phyloP scores from a whole-genome alignment of 495 filamentous ascomycete species.

The Penicillium malachiteum region DNA sequence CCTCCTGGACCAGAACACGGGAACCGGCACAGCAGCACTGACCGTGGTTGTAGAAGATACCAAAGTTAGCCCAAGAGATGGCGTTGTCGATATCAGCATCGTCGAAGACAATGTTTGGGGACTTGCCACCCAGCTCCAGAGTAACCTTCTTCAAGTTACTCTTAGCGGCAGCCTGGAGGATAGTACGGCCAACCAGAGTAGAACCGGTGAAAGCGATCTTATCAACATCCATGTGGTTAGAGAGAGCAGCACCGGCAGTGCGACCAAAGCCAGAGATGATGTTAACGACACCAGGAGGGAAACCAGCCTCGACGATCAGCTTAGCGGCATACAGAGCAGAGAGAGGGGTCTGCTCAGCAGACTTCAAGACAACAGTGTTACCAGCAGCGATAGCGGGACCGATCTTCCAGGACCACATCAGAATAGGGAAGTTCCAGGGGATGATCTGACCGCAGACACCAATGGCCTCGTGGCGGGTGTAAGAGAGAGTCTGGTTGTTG shows the following conservation, averaged over 20 bases:
- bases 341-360: constrained; percentile 94
- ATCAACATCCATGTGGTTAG: constrained; percentile 95
- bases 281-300: constrained; percentile 95
- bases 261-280: constrained; percentile 91
- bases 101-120: constrained; percentile 95
- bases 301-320: constrained; percentile 89
- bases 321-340: constrained; percentile 77
- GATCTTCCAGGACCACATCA: constrained; percentile 99
- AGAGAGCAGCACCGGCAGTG: constrained; percentile 85
- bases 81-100: constrained; percentile 96
- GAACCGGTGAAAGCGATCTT: constrained; percentile 99
- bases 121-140: constrained; percentile 97
- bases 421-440: constrained; percentile 97
- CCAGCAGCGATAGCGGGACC: constrained; percentile 88
- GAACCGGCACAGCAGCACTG: constrained; percentile 98
- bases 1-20: constrained; percentile 92
- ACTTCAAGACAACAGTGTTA: constrained; percentile 90
- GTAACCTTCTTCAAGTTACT: constrained; percentile 99
- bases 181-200: constrained; percentile 81
- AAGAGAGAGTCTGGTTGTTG: constrained; percentile 80
- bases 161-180: constrained; percentile 94
- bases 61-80: constrained; percentile 97
- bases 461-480: constrained; percentile 86
- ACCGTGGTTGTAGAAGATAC: constrained; percentile 98
- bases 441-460: constrained; percentile 96